Conservation (phyloP, 2,329 filamentous ascomycete genomes). For the Phaeoacremonium minimum region DNA sequence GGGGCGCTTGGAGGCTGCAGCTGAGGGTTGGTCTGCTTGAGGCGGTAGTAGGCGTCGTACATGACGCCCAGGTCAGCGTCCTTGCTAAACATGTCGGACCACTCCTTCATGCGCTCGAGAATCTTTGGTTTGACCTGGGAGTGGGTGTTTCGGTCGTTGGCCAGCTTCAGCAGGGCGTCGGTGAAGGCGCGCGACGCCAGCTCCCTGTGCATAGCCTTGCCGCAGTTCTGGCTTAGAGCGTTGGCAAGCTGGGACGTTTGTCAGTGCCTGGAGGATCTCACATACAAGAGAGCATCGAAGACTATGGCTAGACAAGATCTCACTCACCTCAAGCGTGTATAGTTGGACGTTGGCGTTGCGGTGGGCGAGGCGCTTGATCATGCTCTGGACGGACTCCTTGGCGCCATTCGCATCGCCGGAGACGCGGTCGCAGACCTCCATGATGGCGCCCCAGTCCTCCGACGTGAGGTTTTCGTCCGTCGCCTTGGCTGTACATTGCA, state of each 20-base stretch:
- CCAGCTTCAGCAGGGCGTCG: slow-evolving; percentile 84
- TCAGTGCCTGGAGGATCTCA: no score
- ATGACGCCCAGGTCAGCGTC: slow-evolving; percentile 95
- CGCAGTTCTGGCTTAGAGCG: slow-evolving; percentile 88
- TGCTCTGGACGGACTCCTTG: slow-evolving; percentile 81
- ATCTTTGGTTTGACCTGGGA: slow-evolving; percentile 97
- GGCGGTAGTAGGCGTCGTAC: slow-evolving; percentile 86
- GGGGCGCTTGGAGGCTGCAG: slow-evolving; percentile 89
- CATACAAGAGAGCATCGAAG: no score
- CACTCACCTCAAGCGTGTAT: slow-evolving; percentile 77
- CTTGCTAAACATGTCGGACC: slow-evolving; percentile 88
- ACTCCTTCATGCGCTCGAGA: slow-evolving; percentile 91
- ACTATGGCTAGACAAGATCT: no score
- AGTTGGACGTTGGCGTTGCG: slow-evolving; percentile 95
- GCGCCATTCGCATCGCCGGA: slow-evolving; percentile 52
- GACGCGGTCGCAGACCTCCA: slow-evolving; percentile 60
- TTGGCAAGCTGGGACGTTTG: slow-evolving; percentile 70
- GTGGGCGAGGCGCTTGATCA: slow-evolving; percentile 90
- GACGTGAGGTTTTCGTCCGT: slow-evolving; percentile 97
- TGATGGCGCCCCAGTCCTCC: slow-evolving; percentile 65
- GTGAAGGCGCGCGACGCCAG: slow-evolving; percentile 89
- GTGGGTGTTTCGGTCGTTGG: slow-evolving; percentile 92
- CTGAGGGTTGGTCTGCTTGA: slow-evolving; percentile 82
- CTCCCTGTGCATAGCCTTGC: slow-evolving; percentile 80
- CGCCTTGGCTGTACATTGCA: slow-evolving; percentile 54